Evolutionary conservation across 2,329 filamentous ascomycete species (phyloP).

Genomic region (Aspergillus melleus): DNA sequence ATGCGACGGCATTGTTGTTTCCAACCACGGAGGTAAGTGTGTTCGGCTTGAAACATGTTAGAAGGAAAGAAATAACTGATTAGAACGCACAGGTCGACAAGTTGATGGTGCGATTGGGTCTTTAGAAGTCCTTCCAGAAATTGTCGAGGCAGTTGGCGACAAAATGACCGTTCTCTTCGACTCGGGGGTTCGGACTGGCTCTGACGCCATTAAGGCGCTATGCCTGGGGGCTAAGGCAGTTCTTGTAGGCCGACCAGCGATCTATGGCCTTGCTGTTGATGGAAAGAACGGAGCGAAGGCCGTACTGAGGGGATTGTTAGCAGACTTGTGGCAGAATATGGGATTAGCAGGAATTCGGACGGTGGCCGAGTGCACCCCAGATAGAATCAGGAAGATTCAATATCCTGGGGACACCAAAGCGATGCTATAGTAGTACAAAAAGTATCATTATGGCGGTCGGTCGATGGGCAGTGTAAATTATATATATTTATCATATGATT

Average conservation of each 20-base stretch:
- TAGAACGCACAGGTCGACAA: constrained; percentile 40
- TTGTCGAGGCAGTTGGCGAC: constrained; percentile 59
- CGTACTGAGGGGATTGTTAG: constrained; percentile 52
- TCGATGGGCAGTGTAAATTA: too few species aligned
- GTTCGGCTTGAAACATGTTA: neutral
- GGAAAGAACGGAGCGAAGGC: constrained; percentile 57
- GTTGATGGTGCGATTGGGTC: constrained; percentile 53
- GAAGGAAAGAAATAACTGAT: neutral
- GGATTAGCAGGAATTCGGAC: constrained; percentile 52
- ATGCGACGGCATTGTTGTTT: constrained; percentile 52
- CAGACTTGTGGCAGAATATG: constrained; percentile 58
- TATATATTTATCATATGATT: neutral
- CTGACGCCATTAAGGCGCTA: constrained; percentile 54
- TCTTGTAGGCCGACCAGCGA: constrained; percentile 57
- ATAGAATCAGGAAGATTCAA: constrained; percentile 34
- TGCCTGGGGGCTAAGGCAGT: constrained; percentile 59
- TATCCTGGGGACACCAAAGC: constrained; percentile 37
- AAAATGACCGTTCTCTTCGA: constrained; percentile 52
- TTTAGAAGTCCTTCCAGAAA: constrained; percentile 57
- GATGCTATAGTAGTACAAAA: constrained; percentile 28
- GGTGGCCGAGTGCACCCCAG: constrained; percentile 36
- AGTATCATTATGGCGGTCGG: neutral
- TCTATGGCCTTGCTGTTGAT: constrained; percentile 59
- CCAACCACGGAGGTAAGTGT: constrained; percentile 52
- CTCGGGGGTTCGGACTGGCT: constrained; percentile 51